These are phyloP conservation scores for Parasitella parasitica DNA, from an alignment of 371 early-diverging fungal genomes.

Conservation along the genomic window DNA sequence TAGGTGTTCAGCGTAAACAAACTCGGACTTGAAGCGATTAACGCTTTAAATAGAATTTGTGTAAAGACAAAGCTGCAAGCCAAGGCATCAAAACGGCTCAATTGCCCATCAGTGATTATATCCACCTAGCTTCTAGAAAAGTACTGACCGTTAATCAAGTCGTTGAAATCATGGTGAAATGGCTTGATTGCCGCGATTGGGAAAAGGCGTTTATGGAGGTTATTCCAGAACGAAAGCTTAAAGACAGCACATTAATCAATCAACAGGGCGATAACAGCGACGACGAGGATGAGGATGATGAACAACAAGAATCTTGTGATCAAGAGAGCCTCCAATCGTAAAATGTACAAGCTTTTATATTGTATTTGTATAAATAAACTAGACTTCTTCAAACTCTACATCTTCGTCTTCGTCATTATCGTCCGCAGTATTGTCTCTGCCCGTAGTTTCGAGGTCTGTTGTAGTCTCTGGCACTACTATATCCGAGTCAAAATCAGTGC, in stretches of 20 bases:
- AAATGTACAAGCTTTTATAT: neutral
- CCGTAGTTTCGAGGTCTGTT: neutral
- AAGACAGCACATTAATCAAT: conserved; percentile 45
- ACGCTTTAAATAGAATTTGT: conserved; percentile 52
- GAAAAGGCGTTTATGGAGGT: conserved; percentile 78
- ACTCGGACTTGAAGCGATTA: neutral
- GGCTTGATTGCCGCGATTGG: conserved; percentile 76
- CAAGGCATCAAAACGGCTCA: conserved; percentile 77
- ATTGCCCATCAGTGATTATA: conserved; percentile 85
- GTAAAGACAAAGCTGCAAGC: conserved; percentile 74
- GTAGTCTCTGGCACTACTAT: neutral
- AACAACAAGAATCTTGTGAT: neutral
- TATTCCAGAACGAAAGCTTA: conserved; percentile 84
- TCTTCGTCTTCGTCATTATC: conserved; percentile 26
- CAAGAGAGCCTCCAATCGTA: neutral
- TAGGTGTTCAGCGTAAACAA: neutral
- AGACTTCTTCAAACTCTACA: conserved; percentile 33
- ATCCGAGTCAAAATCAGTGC: conserved; percentile 21
- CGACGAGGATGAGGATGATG: conserved; percentile 20
- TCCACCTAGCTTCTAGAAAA: conserved; percentile 76
- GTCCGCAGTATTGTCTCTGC: neutral
- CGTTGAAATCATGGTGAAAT: conserved; percentile 78
- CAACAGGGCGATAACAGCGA: conserved; percentile 20
- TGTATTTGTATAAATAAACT: neutral
- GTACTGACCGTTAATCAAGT: conserved; percentile 94